Percentiles rank a stretch among this genome's conserved stretches.
Evolutionary conservation across 768 basidiomycete species (phyloP).

Genomic region (Collybiopsis luxurians): DNA sequence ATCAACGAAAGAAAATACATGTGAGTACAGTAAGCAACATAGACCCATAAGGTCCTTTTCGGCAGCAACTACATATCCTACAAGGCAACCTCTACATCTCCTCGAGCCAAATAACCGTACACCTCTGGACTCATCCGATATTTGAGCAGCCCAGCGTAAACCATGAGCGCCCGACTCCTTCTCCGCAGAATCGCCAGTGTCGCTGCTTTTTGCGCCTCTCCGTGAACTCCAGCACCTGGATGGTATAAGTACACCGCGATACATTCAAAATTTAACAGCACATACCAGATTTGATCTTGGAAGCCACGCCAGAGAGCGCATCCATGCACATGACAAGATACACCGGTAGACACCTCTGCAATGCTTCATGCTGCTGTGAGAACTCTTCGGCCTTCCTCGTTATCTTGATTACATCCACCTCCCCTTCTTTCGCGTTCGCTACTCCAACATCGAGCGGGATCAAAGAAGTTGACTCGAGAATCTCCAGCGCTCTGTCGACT

Average conservation of each 20-base stretch:
- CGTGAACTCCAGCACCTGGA: background rate
- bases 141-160: constrained; percentile 84
- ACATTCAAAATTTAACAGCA: background rate
- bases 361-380: constrained; percentile 78
- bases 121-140: constrained; percentile 90
- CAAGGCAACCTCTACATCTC: constrained; percentile 85
- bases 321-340: constrained; percentile 94
- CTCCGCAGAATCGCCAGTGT: constrained; percentile 65
- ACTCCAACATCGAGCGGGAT: constrained; percentile 66
- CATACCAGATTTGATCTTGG: constrained; percentile 66
- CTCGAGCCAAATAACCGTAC: constrained; percentile 80
- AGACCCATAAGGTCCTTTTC: too few species aligned
- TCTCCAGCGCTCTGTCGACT: constrained; percentile 37
- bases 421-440: background rate
- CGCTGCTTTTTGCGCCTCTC: background rate
- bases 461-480: constrained; percentile 84
- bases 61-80: constrained; percentile 23
- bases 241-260: background rate
- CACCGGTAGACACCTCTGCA: constrained; percentile 86
- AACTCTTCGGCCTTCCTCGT: constrained; percentile 88
- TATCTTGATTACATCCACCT: constrained; percentile 74
- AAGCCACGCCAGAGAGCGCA: constrained; percentile 78
- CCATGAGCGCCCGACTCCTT: constrained; percentile 83
- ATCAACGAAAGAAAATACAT: too few species aligned
- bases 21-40: too few species aligned